Evolutionary conservation across 805 yeast species (phyloP).

Genomic region (Dipodascopsis tothii): DNA sequence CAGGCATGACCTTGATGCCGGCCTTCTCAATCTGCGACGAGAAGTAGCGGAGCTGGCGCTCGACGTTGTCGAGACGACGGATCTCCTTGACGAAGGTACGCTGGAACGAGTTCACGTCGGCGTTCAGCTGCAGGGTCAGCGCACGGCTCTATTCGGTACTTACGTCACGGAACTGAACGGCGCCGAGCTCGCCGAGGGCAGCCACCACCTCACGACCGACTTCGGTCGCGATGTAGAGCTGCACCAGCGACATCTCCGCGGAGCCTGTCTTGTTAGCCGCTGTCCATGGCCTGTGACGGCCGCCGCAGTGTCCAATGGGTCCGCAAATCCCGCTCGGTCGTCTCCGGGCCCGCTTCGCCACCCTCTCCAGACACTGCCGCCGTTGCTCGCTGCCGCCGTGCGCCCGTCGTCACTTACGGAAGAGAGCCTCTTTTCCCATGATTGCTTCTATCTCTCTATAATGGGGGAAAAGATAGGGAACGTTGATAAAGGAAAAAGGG

Average conservation of each 20-base stretch:
- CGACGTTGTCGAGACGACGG: constrained; percentile 74
- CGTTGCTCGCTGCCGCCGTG: background rate
- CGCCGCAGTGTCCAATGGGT: background rate
- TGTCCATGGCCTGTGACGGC: background rate
- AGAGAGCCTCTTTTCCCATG: constrained; percentile 25
- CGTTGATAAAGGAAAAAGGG: background rate
- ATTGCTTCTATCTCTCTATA: background rate
- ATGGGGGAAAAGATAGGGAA: background rate
- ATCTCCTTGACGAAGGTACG: constrained; percentile 84
- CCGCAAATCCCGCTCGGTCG: background rate
- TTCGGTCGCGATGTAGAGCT: constrained; percentile 85
- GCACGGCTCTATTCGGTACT: background rate
- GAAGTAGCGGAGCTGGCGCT: constrained; percentile 62
- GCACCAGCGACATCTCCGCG: constrained; percentile 94
- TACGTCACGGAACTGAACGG: constrained; percentile 75
- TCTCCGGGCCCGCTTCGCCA: background rate
- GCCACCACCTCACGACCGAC: constrained; percentile 80
- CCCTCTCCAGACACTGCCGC: background rate
- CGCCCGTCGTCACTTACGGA: constrained; percentile 21
- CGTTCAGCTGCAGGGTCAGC: constrained; percentile 43
- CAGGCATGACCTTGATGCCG: constrained; percentile 30
- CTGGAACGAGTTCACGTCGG: constrained; percentile 75
- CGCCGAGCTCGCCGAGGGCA: constrained; percentile 76
- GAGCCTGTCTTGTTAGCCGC: constrained; percentile 42
- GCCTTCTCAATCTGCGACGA: constrained; percentile 29